Conservation (phyloP, 306 rosid species). For the Sindora glabra region DNA sequence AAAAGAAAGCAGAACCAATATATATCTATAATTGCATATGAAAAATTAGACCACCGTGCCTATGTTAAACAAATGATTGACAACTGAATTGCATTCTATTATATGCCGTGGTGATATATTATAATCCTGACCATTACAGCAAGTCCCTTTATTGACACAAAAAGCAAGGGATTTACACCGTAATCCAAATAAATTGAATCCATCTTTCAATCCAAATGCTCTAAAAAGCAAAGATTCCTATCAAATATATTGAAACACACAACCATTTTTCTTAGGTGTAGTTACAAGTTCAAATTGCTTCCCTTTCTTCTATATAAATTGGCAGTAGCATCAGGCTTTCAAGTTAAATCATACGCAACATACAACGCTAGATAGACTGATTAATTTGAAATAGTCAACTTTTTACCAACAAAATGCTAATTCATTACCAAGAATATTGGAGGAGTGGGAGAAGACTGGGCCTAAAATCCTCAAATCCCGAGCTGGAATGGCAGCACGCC, state of each 20-base stretch:
- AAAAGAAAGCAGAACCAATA: neutral
- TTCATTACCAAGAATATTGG: constrained; percentile 78
- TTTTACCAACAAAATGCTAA: neutral
- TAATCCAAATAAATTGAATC: neutral
- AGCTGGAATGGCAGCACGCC: constrained; percentile 70
- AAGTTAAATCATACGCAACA: neutral
- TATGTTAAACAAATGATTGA: too few species aligned
- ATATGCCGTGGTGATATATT: too few species aligned
- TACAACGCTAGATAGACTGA: neutral
- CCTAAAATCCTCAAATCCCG: constrained; percentile 87
- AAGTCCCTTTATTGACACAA: too few species aligned
- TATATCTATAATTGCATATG: too few species aligned
- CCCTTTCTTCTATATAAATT: too few species aligned
- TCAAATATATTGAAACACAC: neutral
- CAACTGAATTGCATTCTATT: too few species aligned
- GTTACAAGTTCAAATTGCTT: neutral
- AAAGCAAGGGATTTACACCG: too few species aligned
- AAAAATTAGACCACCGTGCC: too few species aligned
- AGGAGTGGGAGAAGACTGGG: constrained; percentile 91
- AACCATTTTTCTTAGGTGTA: neutral
- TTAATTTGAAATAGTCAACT: neutral
- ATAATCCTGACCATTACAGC: too few species aligned
- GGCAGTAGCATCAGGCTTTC: neutral
- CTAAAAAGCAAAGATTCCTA: neutral
- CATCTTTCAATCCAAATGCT: neutral